phyloP scores from a whole-genome alignment of 495 filamentous ascomycete species.

The Aspergillus haitiensis region DNA sequence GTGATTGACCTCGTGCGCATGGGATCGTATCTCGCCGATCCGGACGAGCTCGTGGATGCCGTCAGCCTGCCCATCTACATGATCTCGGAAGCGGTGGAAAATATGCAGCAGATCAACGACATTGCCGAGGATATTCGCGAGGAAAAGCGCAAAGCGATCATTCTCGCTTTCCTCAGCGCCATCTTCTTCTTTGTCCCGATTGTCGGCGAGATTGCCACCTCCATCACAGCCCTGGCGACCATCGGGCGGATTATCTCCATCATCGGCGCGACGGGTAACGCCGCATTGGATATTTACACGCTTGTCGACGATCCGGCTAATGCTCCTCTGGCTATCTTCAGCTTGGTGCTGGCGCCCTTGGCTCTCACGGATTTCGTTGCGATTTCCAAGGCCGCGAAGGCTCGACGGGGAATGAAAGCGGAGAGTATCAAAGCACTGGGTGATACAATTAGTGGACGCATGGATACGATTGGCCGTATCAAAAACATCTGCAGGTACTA shows the following conservation, averaged over 20 bases:
- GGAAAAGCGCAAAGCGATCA: constrained; percentile 7
- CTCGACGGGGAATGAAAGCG: too few relatives aligned
- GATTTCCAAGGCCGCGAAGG: constrained; percentile 5
- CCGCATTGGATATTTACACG: constrained; percentile 9
- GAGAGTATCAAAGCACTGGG: too few relatives aligned
- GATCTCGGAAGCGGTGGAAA: constrained; percentile 9
- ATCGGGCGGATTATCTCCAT: constrained; percentile 14
- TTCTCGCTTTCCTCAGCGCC: constrained; percentile 9
- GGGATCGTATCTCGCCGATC: neutral
- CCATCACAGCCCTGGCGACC: neutral
- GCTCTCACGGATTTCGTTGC: constrained; percentile 5
- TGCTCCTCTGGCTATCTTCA: constrained; percentile 11
- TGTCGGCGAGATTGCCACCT: neutral
- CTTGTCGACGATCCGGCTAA: constrained; percentile 9
- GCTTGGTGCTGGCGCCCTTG: constrained; percentile 7
- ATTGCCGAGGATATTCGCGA: constrained; percentile 12
- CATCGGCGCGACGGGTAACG: constrained; percentile 8
- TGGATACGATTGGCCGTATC: too few relatives aligned
- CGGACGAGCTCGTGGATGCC: constrained; percentile 8
- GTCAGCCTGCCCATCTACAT: constrained; percentile 7
- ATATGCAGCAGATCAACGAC: constrained; percentile 6
- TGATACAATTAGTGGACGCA: too few relatives aligned
- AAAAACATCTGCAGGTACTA: too few relatives aligned
- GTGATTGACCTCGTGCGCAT: neutral
- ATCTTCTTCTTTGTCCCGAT: constrained; percentile 13